Evolutionary conservation across 257 asterid genomes (phyloP).

Genomic region (Penstemon eatonii): DNA sequence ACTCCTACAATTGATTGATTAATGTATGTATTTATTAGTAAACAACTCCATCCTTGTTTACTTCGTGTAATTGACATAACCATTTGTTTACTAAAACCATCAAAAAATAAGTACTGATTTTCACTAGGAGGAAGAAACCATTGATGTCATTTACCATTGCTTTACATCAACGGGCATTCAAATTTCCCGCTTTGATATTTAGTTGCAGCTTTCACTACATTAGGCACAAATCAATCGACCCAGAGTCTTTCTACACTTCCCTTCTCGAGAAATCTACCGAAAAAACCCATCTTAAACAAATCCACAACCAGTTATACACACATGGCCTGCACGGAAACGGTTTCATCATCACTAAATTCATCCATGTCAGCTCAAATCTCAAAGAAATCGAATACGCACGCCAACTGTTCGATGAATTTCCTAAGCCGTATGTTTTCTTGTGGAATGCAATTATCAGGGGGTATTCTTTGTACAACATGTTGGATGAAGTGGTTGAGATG

Average conservation of each 20-base stretch:
- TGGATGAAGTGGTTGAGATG: slow-evolving; percentile 42
- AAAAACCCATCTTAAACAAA: slow-evolving; percentile 43
- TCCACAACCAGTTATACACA: slow-evolving; percentile 43
- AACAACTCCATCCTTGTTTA: no score
- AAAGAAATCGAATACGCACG: slow-evolving; percentile 52
- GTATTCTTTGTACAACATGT: slow-evolving; percentile 43
- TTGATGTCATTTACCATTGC: no score
- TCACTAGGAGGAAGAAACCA: no score
- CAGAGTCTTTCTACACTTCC: slow-evolving; percentile 48
- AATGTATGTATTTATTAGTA: no score
- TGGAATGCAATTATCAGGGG: slow-evolving; percentile 81
- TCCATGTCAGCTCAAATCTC: slow-evolving; percentile 37
- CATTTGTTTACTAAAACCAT: no score
- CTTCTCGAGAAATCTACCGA: slow-evolving; percentile 44
- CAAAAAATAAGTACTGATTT: no score
- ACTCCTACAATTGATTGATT: no score
- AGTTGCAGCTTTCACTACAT: neutral
- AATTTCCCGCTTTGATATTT: no score
- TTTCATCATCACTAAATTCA: slow-evolving; percentile 57
- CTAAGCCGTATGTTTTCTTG: slow-evolving; percentile 47
- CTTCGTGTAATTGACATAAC: no score
- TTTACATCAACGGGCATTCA: no score
- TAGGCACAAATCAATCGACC: slow-evolving; percentile 18
- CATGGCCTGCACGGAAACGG: slow-evolving; percentile 51
- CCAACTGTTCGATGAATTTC: slow-evolving; percentile 65